Evolutionary conservation across 2,329 filamentous ascomycete genomes (phyloP).

Genomic region (Rutstroemia sp.): DNA sequence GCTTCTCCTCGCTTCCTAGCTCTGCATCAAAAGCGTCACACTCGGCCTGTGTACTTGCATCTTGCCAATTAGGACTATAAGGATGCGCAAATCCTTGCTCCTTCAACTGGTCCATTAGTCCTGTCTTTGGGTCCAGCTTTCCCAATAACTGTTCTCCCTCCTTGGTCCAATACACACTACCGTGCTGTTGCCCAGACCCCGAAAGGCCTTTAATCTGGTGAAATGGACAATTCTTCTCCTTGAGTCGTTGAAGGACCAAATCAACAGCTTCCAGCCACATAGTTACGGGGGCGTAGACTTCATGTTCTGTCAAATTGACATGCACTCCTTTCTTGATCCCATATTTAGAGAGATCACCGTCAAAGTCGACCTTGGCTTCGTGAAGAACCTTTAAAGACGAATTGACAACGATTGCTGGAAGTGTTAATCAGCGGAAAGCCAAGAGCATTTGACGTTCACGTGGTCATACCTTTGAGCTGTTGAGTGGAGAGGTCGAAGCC

Average conservation of each 20-base stretch:
- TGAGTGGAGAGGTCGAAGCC: slow-evolving; percentile 96
- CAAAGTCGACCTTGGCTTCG: slow-evolving; percentile 91
- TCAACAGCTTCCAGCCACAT: slow-evolving; percentile 94
- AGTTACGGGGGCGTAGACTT: slow-evolving; percentile 87
- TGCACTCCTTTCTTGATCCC: slow-evolving; percentile 82
- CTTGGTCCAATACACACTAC: slow-evolving; percentile 86
- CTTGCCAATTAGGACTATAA: slow-evolving; percentile 95
- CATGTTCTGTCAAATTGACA: slow-evolving; percentile 71
- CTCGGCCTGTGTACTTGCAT: slow-evolving; percentile 86
- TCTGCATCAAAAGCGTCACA: slow-evolving; percentile 79
- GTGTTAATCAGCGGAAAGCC: slow-evolving; percentile 14
- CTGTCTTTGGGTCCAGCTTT: slow-evolving; percentile 49
- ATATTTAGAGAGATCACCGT: slow-evolving; percentile 73
- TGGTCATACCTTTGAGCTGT: slow-evolving; percentile 72
- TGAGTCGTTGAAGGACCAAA: slow-evolving; percentile 68
- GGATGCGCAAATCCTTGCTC: slow-evolving; percentile 68
- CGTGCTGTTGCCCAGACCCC: slow-evolving; percentile 94
- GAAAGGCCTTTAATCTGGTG: slow-evolving; percentile 71
- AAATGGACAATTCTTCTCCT: slow-evolving; percentile 64
- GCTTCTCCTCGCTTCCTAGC: slow-evolving; percentile 56
- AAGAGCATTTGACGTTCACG: slow-evolving; percentile 8
- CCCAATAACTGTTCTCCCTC: slow-evolving; percentile 59
- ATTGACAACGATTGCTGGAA: slow-evolving; percentile 69
- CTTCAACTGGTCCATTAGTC: slow-evolving; percentile 65
- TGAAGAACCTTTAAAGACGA: slow-evolving; percentile 74